phyloP scores from a whole-genome alignment of 2,329 filamentous ascomycete species.

The Fusarium avenaceum region DNA sequence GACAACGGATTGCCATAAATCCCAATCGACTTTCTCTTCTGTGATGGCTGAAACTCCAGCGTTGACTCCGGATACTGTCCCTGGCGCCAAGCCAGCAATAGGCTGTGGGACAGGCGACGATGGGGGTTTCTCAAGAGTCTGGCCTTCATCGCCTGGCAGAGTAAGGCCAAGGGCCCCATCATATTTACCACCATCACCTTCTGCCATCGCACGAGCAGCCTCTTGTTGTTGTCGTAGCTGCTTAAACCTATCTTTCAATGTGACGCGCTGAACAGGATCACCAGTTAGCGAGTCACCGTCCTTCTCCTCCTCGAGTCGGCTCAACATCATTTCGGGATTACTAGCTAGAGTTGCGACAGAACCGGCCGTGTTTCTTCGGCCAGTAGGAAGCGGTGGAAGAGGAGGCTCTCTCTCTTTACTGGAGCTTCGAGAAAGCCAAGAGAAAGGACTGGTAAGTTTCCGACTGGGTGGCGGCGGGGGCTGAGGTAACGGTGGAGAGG shows the following conservation, averaged over 20 bases:
- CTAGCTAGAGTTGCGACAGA: slow-evolving; percentile 84
- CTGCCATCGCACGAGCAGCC: slow-evolving; percentile 64
- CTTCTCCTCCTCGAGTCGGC: slow-evolving; percentile 79
- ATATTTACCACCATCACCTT: slow-evolving; percentile 67
- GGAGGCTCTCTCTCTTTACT: slow-evolving; percentile 67
- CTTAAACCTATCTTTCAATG: slow-evolving; percentile 84
- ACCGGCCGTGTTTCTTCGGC: slow-evolving; percentile 79
- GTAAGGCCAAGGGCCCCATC: slow-evolving; percentile 47
- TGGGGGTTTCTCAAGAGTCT: slow-evolving; percentile 52
- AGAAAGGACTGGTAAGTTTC: slow-evolving; percentile 89
- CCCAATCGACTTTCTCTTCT: slow-evolving; percentile 93
- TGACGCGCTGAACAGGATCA: slow-evolving; percentile 67
- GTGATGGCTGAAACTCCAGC: slow-evolving; percentile 78
- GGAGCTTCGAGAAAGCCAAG: slow-evolving; percentile 82
- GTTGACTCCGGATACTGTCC: slow-evolving; percentile 85
- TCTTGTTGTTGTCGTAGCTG: slow-evolving; percentile 81
- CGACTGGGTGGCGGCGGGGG: slow-evolving; percentile 62
- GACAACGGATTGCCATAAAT: slow-evolving; percentile 96
- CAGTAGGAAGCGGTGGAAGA: slow-evolving; percentile 68
- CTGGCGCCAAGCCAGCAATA: slow-evolving; percentile 81
- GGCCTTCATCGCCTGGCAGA: slow-evolving; percentile 45
- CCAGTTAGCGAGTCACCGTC: slow-evolving; percentile 63
- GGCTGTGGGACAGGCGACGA: slow-evolving; percentile 71
- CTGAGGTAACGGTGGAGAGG: slow-evolving; percentile 51
- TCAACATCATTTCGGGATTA: slow-evolving; percentile 84